These are phyloP conservation scores for Microbotryomycetes sp. DNA, from an alignment of 1,284 basidiomycete species.

Conservation along the genomic window DNA sequence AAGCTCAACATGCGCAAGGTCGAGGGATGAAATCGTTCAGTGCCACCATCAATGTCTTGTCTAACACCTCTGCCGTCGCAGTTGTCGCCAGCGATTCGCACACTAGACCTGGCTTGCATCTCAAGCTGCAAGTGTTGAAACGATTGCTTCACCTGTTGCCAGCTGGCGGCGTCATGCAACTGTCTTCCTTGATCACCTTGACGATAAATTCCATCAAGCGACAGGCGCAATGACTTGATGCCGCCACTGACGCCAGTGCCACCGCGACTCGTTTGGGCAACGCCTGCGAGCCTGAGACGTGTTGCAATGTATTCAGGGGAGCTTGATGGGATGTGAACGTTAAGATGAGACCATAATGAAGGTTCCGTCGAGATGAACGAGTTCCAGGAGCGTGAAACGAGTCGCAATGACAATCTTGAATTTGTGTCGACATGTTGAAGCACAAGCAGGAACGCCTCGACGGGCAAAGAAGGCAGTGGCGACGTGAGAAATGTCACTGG, in stretches of 20 bases:
- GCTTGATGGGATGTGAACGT: neutral
- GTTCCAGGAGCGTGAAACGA: constrained; percentile 24
- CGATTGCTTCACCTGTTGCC: too few relatives aligned
- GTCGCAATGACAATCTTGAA: neutral
- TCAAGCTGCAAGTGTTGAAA: too few relatives aligned
- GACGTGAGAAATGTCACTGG: constrained; percentile 8
- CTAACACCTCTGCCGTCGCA: too few relatives aligned
- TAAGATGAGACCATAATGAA: constrained; percentile 14
- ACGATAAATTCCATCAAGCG: too few relatives aligned
- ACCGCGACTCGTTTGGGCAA: neutral
- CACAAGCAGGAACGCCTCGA: constrained; percentile 26
- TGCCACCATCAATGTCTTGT: too few relatives aligned
- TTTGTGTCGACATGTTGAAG: constrained; percentile 7
- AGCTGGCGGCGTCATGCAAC: too few relatives aligned
- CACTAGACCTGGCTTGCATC: too few relatives aligned
- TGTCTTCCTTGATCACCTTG: too few relatives aligned
- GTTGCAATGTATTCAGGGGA: neutral
- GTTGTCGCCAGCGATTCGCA: too few relatives aligned
- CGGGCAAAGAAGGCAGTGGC: constrained; percentile 15
- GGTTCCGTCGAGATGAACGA: constrained; percentile 15
- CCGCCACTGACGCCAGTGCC: too few relatives aligned
- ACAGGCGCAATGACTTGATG: neutral
- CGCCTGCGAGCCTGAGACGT: neutral
- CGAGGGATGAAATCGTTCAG: too few relatives aligned
- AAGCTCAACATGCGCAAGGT: neutral